Base-by-base conservation (phyloP, 257 asterid species). In the Linderniella brevidens region DNA sequence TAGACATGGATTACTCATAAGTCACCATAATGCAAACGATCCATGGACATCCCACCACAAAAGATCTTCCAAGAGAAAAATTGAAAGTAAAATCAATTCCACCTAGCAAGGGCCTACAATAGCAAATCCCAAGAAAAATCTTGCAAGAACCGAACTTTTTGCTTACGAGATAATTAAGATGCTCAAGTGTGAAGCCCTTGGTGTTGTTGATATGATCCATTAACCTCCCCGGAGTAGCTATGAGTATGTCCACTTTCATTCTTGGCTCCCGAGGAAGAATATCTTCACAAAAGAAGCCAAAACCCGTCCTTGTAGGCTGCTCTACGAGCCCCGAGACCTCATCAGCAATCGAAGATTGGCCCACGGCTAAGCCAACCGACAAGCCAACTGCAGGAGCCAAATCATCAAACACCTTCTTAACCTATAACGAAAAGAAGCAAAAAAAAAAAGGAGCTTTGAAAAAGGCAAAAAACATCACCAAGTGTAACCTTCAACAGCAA, bases 331-430 rank as follows among this genome's bases (percentile, higher is more conserved):
- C 70, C 1, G 93, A 66, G 36, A 87, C 75, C 68, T 87, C 97
- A 63, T 87, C 93, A 15, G 82, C 78, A 59, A 87, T 69, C 13
- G 97, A 87, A 55, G 95, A 80, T 60, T 87, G 97, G 41, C 97
- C 97, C 54, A 87, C 93, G 25, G 93, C 97, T 64, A 83, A 74
- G 64, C 97, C 97, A 56, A 87, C 97, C 6, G 92, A 76, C 62
- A 87, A 73, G 51, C 92, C 94, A 35, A 87, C 93, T n/a, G 97
- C 86, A 68, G 86, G 77, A 45, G 92, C 93, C 71, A 87, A 69
- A 57, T 77, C 64, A 50, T 69, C 69, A 66, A 87, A 87, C 10
- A 83, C 77, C 52, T 76, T 93, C 79, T 80, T 87, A 54, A 87
- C 95, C 97, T 87, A 58, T 44, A 68, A 69, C 57, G 13, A 10